These are phyloP conservation scores for Scleroderma citrinum DNA, from an alignment of 768 basidiomycete species.

Conservation along the genomic window DNA sequence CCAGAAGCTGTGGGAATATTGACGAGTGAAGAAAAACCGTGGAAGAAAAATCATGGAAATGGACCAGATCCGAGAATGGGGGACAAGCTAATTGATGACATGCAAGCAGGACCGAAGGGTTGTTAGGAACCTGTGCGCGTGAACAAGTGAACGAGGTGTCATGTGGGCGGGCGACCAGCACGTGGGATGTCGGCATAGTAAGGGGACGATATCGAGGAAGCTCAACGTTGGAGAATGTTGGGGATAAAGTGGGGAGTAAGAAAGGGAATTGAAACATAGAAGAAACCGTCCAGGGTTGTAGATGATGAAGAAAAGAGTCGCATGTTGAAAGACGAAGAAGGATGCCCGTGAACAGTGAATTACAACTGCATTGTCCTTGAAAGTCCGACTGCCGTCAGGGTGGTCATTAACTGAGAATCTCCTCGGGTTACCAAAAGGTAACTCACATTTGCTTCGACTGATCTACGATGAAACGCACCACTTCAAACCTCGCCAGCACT, in stretches of 20 bases:
- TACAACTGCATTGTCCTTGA: slow-evolving; percentile 15
- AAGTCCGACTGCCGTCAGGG: slow-evolving; percentile 23
- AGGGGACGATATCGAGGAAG: slow-evolving; percentile 13
- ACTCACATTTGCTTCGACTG: slow-evolving; percentile 13
- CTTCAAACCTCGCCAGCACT: slow-evolving; percentile 16
- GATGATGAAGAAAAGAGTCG: slow-evolving; percentile 7
- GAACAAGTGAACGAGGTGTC: slow-evolving; percentile 8
- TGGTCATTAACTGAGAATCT: slow-evolving; percentile 10
- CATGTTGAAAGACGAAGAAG: slow-evolving; percentile 21
- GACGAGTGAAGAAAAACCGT: slow-evolving; percentile 5
- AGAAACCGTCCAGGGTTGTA: slow-evolving; percentile 15
- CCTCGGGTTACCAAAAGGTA: slow-evolving; percentile 19
- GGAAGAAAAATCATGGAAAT: slow-evolving; percentile 4
- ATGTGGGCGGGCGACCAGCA: slow-evolving; percentile 4
- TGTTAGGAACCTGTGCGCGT: slow-evolving; percentile 18
- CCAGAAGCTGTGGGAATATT: slow-evolving; percentile 1
- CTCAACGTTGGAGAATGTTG: slow-evolving; percentile 7
- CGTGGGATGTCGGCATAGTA: slow-evolving; percentile 9
- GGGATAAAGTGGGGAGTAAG: background rate
- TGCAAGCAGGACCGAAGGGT: slow-evolving; percentile 18
- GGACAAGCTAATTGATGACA: slow-evolving; percentile 2
- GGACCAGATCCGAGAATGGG: slow-evolving; percentile 3
- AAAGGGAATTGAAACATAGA: slow-evolving; percentile 11
- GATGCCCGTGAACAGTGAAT: slow-evolving; percentile 7
- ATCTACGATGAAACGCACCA: background rate